Base-by-base conservation (phyloP, 495 filamentous ascomycete species). In the Durotheca rogersii region DNA sequence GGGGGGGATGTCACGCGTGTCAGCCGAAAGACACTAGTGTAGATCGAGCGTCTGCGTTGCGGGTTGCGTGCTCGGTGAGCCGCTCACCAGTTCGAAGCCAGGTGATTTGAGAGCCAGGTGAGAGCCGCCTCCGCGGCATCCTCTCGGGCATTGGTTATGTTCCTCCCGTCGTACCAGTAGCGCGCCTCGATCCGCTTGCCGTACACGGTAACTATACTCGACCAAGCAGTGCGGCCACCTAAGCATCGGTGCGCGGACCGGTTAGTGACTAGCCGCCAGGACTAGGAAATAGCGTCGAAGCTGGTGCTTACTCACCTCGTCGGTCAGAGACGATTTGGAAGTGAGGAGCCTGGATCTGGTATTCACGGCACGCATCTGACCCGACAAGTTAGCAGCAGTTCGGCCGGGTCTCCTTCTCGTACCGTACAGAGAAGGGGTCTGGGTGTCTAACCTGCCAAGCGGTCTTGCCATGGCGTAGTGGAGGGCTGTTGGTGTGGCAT, bases 181-280 rank as follows among this genome's bases (percentile, higher is more conserved):
- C 89, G 83, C 30, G 90, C 91, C 6, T 72, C 47, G 61, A 85
- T 73, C 34, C 63, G 63, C 34, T 72, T 60, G 47, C 82, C 78
- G 51, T 70, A 61, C 45, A 92, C 72, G 10, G 67, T 76, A 48
- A 94, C 86, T 25, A 71, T 76, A 69, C 81, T 83, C 38, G 89
- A 91, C 90, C 90, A 96, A 41, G 90, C 90, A 23, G 90, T 96
- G 53, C 90, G 85, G 55, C 89, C 90, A 60, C 90, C 89, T 95
- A 52, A 34, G 25, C 31, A 23, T 38, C 27, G 10, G 44, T n/a
- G 15, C 3, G 38, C 30, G 32, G 30, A 29, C 38, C 41, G 41
- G 49, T 48, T 44, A 38, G 46, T 50, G 19, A 39, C 40, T 38
- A 31, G 34, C 25, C n/a, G 9, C n/a, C n/a, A 25, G 15, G 19